Evolutionary conservation across 768 basidiomycete species (phyloP).

Genomic region (Zangia roseola): DNA sequence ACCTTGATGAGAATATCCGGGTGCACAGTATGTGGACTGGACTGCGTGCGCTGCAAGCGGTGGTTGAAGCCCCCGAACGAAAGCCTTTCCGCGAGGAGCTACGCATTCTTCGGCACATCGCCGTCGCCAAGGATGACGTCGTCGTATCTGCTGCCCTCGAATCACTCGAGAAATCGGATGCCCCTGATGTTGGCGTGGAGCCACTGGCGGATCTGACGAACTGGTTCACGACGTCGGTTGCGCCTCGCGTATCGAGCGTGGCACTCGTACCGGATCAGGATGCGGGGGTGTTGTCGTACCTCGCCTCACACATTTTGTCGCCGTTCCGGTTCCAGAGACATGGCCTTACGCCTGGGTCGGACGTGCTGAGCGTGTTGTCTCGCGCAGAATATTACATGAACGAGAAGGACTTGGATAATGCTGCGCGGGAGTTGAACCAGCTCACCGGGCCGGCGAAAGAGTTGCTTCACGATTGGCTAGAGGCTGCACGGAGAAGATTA

Average conservation of each 20-base stretch:
- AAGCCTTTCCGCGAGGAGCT: constrained; percentile 91
- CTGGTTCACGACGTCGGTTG: constrained; percentile 88
- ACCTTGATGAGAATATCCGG: constrained; percentile 92
- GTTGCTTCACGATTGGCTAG: constrained; percentile 83
- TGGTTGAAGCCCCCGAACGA: constrained; percentile 63
- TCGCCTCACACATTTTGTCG: constrained; percentile 78
- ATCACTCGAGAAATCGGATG: constrained; percentile 64
- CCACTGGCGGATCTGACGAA: constrained; percentile 85
- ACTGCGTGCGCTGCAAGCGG: constrained; percentile 72
- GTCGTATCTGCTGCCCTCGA: constrained; percentile 66
- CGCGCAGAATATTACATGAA: constrained; percentile 87
- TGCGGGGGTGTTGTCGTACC: constrained; percentile 83
- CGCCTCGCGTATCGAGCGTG: constrained; percentile 82
- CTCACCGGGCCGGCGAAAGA: constrained; percentile 77
- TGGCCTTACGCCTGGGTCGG: constrained; percentile 69
- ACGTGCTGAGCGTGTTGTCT: constrained; percentile 84
- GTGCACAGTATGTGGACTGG: constrained; percentile 93
- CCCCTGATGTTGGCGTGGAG: constrained; percentile 81
- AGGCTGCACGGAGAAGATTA: constrained; percentile 80
- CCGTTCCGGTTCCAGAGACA: constrained; percentile 76
- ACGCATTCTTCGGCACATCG: constrained; percentile 72
- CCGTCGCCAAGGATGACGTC: constrained; percentile 68
- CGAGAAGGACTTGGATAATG: constrained; percentile 84
- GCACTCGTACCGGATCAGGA: constrained; percentile 90
- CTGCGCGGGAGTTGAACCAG: constrained; percentile 89